Evolutionary conservation across 2,329 filamentous ascomycete genomes (phyloP), one percentile per base, ranked within the genome.

Genomic region (Colletotrichum sp.): DNA sequence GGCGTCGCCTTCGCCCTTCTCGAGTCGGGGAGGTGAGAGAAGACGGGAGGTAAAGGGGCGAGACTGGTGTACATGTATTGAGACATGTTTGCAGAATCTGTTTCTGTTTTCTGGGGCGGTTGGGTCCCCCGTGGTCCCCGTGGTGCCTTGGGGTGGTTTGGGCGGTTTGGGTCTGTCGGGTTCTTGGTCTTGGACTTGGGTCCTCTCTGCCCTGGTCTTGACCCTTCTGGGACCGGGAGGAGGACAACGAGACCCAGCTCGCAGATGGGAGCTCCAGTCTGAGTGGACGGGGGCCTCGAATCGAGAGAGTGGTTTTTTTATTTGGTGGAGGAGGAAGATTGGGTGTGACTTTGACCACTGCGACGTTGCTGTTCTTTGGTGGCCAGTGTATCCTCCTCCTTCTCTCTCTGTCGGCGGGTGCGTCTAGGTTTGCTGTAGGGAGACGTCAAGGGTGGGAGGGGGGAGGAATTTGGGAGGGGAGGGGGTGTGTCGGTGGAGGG

Each of bases 41-140:
- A 77, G 44, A 77, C 57, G 57, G 72, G 69, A 57, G 76, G 76
- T 70, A 78, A 67, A 69, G 77, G 76, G 66, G 76, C 72, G 63
- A 76, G 21, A 59, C 62, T 71, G 76, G 76, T 75, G 69, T 78
- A 78, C 76, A 78, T 78, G 77, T 78, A 78, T 69, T 75, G 72
- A 69, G 72, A 75, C 72, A 75, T 75, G 69, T 72, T 75, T 75
- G 72, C 72, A 75, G 55, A 75, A 63, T 68, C 55, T 75, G 72
- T 65, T 63, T 70, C 67, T 70, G 67, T 70, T 66, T 67, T 62
- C 67, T 70, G 67, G 67, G 67, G 67, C 67, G 26, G 24, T 70
- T 62, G 67, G 55, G 57, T 70, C 66, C 66, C 32, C 39, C 44
- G 44, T 49, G 44, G 44, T 49, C 44, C 44, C 44, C n/a, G 30